A percentile compares a stretch with the other conserved stretches of the same genome.
Evolutionary conservation across 257 asterid genomes (phyloP).

Genomic region (Nicotiana noctiflora): DNA sequence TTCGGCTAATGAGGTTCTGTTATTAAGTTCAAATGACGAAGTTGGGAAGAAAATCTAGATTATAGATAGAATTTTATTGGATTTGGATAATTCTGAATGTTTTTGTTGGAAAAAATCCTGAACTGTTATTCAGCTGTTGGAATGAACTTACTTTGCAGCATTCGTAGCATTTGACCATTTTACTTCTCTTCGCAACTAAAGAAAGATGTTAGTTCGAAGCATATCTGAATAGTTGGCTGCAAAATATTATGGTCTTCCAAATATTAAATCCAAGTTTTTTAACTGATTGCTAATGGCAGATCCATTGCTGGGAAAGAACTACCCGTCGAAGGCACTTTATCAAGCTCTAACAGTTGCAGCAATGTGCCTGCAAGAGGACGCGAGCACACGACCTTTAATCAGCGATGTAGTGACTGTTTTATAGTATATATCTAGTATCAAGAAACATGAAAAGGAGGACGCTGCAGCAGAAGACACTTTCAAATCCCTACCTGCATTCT

Average conservation of each 20-base stretch:
- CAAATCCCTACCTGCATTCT: constrained; percentile 1
- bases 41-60: background rate
- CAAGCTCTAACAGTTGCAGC: constrained; percentile 81
- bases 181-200: no score
- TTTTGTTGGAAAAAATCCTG: background rate
- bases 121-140: no score
- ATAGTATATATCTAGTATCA: constrained; percentile 27
- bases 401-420: constrained; percentile 64
- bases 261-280: no score
- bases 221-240: no score
- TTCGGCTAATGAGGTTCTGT: background rate
- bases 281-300: constrained; percentile 30
- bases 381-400: constrained; percentile 51
- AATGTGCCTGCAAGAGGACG: constrained; percentile 76
- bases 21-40: background rate
- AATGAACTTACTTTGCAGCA: no score
- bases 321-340: constrained; percentile 39
- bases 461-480: background rate
- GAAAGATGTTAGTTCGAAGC: no score
- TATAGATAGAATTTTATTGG: background rate
- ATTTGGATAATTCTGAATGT: background rate
- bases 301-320: constrained; percentile 51
- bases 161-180: no score
- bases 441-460: background rate
- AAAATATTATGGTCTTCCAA: no score